Conservation (phyloP, 2,329 filamentous ascomycete species). For the Fusarium ramigenum region DNA sequence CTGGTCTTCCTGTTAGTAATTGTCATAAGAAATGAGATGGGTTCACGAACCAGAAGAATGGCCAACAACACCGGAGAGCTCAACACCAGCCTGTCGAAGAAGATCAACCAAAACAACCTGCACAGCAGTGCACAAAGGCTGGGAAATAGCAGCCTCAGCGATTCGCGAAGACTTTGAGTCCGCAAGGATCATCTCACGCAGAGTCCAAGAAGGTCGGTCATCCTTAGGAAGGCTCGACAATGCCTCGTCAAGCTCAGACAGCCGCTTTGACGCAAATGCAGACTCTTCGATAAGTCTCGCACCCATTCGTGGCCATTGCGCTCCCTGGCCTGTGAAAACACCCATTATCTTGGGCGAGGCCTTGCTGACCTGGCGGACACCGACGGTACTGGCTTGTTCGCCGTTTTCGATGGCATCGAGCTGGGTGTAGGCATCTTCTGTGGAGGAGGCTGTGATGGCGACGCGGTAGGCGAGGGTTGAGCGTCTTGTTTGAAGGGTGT, state of each 20-base stretch:
- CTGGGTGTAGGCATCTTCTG: too few relatives aligned
- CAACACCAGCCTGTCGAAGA: constrained; percentile 45
- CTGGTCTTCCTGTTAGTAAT: not conserved
- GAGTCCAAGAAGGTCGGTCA: not conserved
- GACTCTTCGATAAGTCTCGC: not conserved
- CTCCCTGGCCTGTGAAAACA: constrained; percentile 50
- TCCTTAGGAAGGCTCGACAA: not conserved
- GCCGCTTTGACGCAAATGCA: not conserved
- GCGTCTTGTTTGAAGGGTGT: not conserved
- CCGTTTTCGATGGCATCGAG: not conserved
- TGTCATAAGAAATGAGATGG: too few relatives aligned
- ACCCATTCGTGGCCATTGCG: constrained; percentile 48
- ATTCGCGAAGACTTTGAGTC: constrained; percentile 20
- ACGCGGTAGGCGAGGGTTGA: not conserved
- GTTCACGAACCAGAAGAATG: constrained; percentile 51
- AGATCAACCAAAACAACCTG: constrained; percentile 55
- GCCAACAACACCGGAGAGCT: constrained; percentile 49
- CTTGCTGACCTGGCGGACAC: not conserved
- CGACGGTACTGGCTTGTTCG: rapidly evolving
- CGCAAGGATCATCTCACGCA: not conserved
- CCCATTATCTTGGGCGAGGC: not conserved
- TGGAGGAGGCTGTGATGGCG: not conserved
- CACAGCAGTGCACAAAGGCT: constrained; percentile 55
- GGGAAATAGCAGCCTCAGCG: constrained; percentile 41
- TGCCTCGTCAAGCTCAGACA: not conserved